These are phyloP conservation scores for Pisolithus tinctorius DNA, from an alignment of 768 basidiomycete genomes.

Conservation along the genomic window DNA sequence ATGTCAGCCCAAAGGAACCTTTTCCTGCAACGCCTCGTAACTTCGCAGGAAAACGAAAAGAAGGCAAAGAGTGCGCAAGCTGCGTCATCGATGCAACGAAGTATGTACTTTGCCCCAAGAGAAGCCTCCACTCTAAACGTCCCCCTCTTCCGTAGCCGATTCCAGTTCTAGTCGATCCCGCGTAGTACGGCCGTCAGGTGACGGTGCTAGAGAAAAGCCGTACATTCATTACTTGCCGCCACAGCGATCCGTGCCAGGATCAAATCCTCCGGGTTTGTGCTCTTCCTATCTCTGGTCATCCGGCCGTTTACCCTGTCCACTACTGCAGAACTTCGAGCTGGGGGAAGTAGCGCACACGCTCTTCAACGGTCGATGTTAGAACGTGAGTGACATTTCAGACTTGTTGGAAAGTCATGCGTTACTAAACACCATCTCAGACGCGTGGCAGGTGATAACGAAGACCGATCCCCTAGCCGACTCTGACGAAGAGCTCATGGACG, in stretches of 20 bases:
- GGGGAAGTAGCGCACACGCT: constrained; percentile 10
- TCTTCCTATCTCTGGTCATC: neutral
- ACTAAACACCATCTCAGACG: constrained; percentile 39
- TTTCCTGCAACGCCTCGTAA: constrained; percentile 66
- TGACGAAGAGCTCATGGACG: constrained; percentile 63
- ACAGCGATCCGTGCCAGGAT: constrained; percentile 12
- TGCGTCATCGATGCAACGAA: constrained; percentile 23
- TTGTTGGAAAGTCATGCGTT: neutral
- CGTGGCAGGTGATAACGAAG: constrained; percentile 60
- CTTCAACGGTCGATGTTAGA: constrained; percentile 39
- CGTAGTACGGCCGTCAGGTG: constrained; percentile 14
- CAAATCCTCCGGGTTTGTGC: constrained; percentile 18
- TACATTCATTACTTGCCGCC: constrained; percentile 30
- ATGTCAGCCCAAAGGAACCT: constrained; percentile 69
- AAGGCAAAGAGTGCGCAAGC: constrained; percentile 33
- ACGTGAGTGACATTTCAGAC: constrained; percentile 25
- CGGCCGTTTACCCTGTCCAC: constrained; percentile 2
- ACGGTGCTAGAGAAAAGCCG: constrained; percentile 24
- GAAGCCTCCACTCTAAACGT: neutral
- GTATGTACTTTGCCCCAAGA: constrained; percentile 4
- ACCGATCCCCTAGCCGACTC: constrained; percentile 66
- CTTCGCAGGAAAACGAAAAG: constrained; percentile 46
- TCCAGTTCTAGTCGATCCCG: constrained; percentile 21
- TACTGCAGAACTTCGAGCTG: constrained; percentile 13
- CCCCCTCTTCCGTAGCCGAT: constrained; percentile 13